These are phyloP conservation scores for Omphalotus olearius DNA, from an alignment of 1,284 basidiomycete genomes.

Conservation along the genomic window DNA sequence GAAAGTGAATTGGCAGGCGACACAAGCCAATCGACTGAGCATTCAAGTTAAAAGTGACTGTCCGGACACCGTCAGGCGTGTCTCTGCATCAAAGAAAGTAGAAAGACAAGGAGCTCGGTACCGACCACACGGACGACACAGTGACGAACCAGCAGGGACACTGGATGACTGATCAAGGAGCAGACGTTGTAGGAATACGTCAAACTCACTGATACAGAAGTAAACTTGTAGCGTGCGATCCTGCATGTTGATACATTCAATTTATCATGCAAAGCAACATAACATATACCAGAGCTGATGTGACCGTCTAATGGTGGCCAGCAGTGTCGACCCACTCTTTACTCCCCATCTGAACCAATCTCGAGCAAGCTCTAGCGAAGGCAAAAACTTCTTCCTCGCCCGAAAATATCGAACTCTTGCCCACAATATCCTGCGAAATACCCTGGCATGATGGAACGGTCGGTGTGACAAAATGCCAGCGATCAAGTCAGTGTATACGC, in stretches of 20 bases:
- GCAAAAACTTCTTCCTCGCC: conserved; percentile 95
- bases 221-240: too few species aligned
- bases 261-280: neutral
- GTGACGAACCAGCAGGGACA: too few species aligned
- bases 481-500: conserved; percentile 23
- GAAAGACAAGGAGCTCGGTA: too few species aligned
- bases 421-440: conserved; percentile 70
- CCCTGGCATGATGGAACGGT: conserved; percentile 59
- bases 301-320: conserved; percentile 22
- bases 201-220: too few species aligned
- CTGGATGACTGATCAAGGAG: too few species aligned
- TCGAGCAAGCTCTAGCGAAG: conserved; percentile 88
- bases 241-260: neutral
- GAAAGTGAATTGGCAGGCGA: too few species aligned
- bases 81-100: too few species aligned
- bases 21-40: too few species aligned
- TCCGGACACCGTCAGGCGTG: too few species aligned
- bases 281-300: neutral
- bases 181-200: too few species aligned
- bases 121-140: too few species aligned
- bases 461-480: neutral
- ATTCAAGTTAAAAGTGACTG: too few species aligned
- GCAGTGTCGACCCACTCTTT: conserved; percentile 79
- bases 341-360: conserved; percentile 90
- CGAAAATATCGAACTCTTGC: conserved; percentile 82